phyloP scores from a whole-genome alignment of 805 yeast genomes.

The Kodamaea kakaduensis region DNA sequence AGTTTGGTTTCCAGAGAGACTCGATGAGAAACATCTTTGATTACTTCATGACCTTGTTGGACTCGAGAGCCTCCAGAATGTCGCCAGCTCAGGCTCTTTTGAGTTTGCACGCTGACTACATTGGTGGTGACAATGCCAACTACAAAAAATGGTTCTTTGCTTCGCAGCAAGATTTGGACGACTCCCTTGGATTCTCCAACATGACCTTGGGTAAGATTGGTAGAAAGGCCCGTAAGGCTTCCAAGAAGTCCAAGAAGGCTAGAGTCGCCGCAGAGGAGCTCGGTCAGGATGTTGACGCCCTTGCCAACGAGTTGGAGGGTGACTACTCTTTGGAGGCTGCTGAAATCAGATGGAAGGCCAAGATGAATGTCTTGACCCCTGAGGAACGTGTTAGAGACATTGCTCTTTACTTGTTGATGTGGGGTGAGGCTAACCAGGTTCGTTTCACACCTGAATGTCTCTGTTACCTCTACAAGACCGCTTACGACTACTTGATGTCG shows the following conservation, averaged over 20 bases:
- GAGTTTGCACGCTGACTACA: conserved; percentile 80
- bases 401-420: conserved; percentile 67
- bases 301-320: conserved; percentile 71
- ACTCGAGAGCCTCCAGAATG: conserved; percentile 84
- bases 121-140: conserved; percentile 84
- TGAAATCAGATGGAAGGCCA: conserved; percentile 84
- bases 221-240: conserved; percentile 75
- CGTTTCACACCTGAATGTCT: conserved; percentile 82
- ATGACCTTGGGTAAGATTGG: conserved; percentile 74
- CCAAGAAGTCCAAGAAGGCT: conserved; percentile 76
- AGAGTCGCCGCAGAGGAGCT: conserved; percentile 64
- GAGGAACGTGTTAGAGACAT: conserved; percentile 76
- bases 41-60: conserved; percentile 79
- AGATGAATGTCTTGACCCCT: conserved; percentile 69
- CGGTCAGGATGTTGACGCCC: conserved; percentile 55
- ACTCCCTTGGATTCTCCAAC: conserved; percentile 77
- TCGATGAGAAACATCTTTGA: conserved; percentile 91
- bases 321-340: conserved; percentile 80
- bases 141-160: conserved; percentile 88
- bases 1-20: conserved; percentile 88
- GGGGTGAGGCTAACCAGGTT: conserved; percentile 94
- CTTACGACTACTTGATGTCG: conserved; percentile 81
- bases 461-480: conserved; percentile 93
- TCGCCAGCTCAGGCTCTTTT: conserved; percentile 82
- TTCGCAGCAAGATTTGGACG: conserved; percentile 83